phyloP scores from a whole-genome alignment of 108 stramenopile species.

The Nitzschia sp. region DNA sequence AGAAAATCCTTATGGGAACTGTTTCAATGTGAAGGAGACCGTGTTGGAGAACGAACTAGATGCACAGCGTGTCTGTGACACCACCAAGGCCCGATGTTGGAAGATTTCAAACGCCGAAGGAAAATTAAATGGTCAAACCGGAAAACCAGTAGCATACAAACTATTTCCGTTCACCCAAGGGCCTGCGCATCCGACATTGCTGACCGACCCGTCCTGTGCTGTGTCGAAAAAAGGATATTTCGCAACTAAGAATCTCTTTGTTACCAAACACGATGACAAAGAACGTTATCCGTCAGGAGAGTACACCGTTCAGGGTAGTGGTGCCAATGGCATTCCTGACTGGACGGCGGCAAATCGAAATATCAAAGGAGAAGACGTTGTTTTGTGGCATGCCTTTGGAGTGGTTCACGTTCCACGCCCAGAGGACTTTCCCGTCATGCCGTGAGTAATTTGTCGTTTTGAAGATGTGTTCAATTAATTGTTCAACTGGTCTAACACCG shows the following conservation, averaged over 20 bases:
- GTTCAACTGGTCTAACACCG: no score
- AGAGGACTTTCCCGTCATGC: slow-evolving; percentile 67
- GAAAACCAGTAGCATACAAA: slow-evolving; percentile 58
- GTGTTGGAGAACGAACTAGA: slow-evolving; percentile 39
- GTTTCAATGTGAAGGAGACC: slow-evolving; percentile 45
- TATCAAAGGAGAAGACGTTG: slow-evolving; percentile 51
- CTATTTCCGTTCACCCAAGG: slow-evolving; percentile 54
- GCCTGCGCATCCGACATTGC: slow-evolving; percentile 39
- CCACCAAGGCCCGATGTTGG: slow-evolving; percentile 54
- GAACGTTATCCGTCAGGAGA: slow-evolving; percentile 69
- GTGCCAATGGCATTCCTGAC: slow-evolving; percentile 45
- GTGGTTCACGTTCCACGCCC: slow-evolving; percentile 57
- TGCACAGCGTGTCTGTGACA: slow-evolving; percentile 40
- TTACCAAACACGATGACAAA: slow-evolving; percentile 43
- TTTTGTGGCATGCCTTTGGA: slow-evolving; percentile 70
- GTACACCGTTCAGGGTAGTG: slow-evolving; percentile 51
- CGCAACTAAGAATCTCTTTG: slow-evolving; percentile 58
- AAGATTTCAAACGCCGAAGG: slow-evolving; percentile 57
- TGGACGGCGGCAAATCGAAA: slow-evolving; percentile 50
- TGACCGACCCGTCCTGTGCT: slow-evolving; percentile 37
- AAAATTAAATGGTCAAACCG: slow-evolving; percentile 46
- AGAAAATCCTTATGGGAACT: slow-evolving; percentile 50
- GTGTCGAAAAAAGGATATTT: slow-evolving; percentile 55
- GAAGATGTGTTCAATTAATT: no score
- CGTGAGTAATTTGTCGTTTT: slow-evolving; percentile 19